Evolutionary conservation across 2,329 filamentous ascomycete genomes (phyloP), one percentile per base, ranked within the genome.

Genomic region (Xylaria sp.): DNA sequence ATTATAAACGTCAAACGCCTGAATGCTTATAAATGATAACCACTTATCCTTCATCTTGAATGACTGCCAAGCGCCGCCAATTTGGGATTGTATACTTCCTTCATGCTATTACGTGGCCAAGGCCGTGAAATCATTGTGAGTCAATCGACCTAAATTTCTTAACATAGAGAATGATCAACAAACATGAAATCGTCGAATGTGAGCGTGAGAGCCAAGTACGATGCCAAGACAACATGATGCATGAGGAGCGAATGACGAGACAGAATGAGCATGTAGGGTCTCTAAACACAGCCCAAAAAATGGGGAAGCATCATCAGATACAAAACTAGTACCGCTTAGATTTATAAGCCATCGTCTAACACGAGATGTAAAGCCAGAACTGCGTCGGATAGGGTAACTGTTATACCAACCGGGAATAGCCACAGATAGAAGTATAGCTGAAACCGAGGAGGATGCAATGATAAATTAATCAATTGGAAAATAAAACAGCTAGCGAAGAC

Each of bases 11-110:
- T 32, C 23, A 9, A 15, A 43, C 1, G 13, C 41, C 7, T 7
- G 53, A 15, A 10, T 30, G 23, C 53, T 52, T 52, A 52, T 13
- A 52, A 52, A 52, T 52, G 48, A 52, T 12, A 52, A 52, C 15
- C 15, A 2, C 28, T 52, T 15, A 52, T 52, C 28, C 12, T 52
- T 15, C 30, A 15, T 23, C n/a, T 23, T 9, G n/a, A 15, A n/a
- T 8, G 5, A 15, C 5, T 41, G 53, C 53, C 34, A 43, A 43
- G 36, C 13, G 15, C 23, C 34, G 32, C 20, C 8, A n/a, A n/a
- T 13, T 23, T 39, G 18, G 3, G 39, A 32, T 23, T 48, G 7
- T 45, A 4, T 45, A 46, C 3, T 12, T 20, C 9, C 6, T 5
- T 13, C 20, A 10, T 59, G 18, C 9, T 12, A 4, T 60, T 20